Percentiles rank a stretch among this genome's conserved stretches.
phyloP scores from a whole-genome alignment of 2,329 filamentous ascomycete species.

The Penicillium sp. region DNA sequence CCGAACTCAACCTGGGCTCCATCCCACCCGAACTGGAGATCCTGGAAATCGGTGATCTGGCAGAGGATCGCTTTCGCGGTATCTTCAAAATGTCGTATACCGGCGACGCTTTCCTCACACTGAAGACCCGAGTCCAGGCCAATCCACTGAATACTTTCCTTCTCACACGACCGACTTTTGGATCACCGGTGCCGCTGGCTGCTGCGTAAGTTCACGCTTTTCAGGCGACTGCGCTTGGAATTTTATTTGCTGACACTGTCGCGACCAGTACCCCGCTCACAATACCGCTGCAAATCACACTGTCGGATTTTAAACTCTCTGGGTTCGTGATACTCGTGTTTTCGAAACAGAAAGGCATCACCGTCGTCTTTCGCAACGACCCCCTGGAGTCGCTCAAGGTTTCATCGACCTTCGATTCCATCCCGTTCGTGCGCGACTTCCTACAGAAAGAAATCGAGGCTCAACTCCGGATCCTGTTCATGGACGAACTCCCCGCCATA shows the following conservation, averaged over 20 bases:
- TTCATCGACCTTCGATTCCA: constrained; percentile 97
- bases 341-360: constrained; percentile 94
- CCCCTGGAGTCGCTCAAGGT: constrained; percentile 97
- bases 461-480: constrained; percentile 89
- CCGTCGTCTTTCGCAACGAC: constrained; percentile 96
- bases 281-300: constrained; percentile 94
- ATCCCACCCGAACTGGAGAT: constrained; percentile 96
- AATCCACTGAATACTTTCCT: constrained; percentile 97
- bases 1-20: constrained; percentile 93
- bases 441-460: constrained; percentile 94
- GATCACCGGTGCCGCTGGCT: constrained; percentile 87
- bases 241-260: constrained; percentile 11
- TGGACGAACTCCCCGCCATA: constrained; percentile 96
- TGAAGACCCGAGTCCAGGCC: constrained; percentile 95
- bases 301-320: constrained; percentile 93
- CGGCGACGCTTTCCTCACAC: constrained; percentile 90
- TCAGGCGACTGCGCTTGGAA: not conserved
- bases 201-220: constrained; percentile 58
- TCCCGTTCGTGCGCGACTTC: constrained; percentile 97
- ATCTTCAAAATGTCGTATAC: constrained; percentile 99
- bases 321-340: constrained; percentile 98
- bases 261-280: constrained; percentile 72
- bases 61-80: constrained; percentile 93
- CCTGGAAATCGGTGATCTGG: constrained; percentile 93
- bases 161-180: constrained; percentile 86